These are phyloP conservation scores for Luvunga scandens DNA, from an alignment of 345 rosid genomes.

Conservation along the genomic window DNA sequence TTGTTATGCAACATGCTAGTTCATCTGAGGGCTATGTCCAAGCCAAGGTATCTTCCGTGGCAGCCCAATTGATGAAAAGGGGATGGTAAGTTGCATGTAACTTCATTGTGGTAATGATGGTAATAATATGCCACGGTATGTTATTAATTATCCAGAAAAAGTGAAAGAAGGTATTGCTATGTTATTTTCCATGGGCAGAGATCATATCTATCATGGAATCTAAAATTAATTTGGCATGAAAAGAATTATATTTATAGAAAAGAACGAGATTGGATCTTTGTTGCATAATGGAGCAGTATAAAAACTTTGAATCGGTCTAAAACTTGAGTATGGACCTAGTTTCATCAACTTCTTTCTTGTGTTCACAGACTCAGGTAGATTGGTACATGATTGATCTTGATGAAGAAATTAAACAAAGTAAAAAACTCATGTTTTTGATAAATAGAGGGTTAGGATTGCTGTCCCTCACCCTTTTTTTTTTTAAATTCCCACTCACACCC, in stretches of 20 bases:
- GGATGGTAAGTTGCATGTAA: constrained; percentile 68
- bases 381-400: background rate
- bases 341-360: background rate
- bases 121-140: background rate
- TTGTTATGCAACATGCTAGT: constrained; percentile 76
- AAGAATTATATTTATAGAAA: background rate
- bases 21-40: constrained; percentile 83
- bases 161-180: background rate
- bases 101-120: background rate
- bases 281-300: background rate
- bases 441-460: background rate
- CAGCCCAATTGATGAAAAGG: constrained; percentile 93
- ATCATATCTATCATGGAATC: background rate
- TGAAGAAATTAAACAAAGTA: background rate
- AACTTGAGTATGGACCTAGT: background rate
- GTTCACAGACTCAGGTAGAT: background rate
- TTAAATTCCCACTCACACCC: background rate
- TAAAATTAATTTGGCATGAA: background rate
- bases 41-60: constrained; percentile 91
- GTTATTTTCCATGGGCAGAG: background rate
- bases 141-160: background rate
- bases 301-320: background rate
- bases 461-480: background rate
- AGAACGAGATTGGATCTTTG: background rate
- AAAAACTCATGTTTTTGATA: background rate